A percentile compares a stretch with the other conserved stretches of the same genome.
These are phyloP conservation scores for Daldinia sp. DNA, from an alignment of 2,329 filamentous ascomycete genomes.

Conservation along the genomic window DNA sequence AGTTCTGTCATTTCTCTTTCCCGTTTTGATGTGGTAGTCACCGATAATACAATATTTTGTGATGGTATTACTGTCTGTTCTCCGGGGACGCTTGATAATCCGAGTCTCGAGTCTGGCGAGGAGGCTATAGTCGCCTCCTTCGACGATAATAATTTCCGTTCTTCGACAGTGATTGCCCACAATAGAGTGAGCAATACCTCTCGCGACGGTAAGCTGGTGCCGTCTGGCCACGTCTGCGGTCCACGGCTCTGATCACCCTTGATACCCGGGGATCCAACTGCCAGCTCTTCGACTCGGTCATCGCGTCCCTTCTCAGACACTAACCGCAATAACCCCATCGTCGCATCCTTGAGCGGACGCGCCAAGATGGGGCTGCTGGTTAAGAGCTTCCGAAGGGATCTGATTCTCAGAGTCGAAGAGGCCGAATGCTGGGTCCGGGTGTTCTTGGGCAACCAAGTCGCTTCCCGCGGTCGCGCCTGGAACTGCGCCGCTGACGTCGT, in stretches of 20 bases:
- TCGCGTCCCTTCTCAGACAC: slow-evolving; percentile 64
- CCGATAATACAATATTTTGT: slow-evolving; percentile 40
- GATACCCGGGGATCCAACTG: slow-evolving; percentile 48
- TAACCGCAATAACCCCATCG: slow-evolving; percentile 76
- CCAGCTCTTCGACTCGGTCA: slow-evolving; percentile 54
- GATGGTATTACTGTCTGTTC: slow-evolving; percentile 38
- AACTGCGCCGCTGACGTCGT: slow-evolving; percentile 57
- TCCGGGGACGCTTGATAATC: slow-evolving; percentile 41
- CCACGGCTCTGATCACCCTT: slow-evolving; percentile 48
- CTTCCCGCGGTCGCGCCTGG: slow-evolving; percentile 59
- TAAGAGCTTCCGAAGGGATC: slow-evolving; percentile 70
- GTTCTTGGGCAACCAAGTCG: slow-evolving; percentile 60
- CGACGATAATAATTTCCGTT: slow-evolving; percentile 42
- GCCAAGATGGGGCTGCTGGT: slow-evolving; percentile 77
- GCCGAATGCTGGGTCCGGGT: slow-evolving; percentile 58
- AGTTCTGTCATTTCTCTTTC: slow-evolving; percentile 35
- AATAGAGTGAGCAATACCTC: slow-evolving; percentile 49
- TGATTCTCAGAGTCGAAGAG: slow-evolving; percentile 67
- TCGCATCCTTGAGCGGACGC: slow-evolving; percentile 78
- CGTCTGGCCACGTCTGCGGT: slow-evolving; percentile 48
- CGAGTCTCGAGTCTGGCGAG: slow-evolving; percentile 41
- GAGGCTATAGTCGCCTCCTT: slow-evolving; percentile 34
- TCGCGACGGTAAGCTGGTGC: slow-evolving; percentile 49
- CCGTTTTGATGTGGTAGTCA: slow-evolving; percentile 35
- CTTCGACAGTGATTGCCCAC: slow-evolving; percentile 49